Evolutionary conservation across 2,329 filamentous ascomycete genomes (phyloP).

Genomic region (Botrytis cinerea): DNA sequence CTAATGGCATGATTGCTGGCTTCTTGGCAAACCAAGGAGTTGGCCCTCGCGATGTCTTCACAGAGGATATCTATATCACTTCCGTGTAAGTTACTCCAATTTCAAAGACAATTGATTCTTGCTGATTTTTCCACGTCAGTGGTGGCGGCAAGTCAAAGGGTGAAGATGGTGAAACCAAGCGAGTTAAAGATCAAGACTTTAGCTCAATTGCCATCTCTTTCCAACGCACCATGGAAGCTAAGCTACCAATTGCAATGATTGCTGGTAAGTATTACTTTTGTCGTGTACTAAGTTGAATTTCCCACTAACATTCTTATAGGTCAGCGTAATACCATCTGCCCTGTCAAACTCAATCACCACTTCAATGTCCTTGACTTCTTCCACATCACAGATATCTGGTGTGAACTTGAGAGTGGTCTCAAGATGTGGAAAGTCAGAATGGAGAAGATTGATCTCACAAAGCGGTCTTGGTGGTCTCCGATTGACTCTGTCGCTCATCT

Average conservation of each 20-base stretch:
- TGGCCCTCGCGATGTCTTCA: constrained; percentile 58
- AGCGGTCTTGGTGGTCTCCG: constrained; percentile 60
- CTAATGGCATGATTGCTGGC: constrained; percentile 51
- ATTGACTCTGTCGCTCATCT: constrained; percentile 7
- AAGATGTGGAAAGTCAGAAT: constrained; percentile 59
- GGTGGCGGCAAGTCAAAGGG: constrained; percentile 56
- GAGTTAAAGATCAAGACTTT: constrained; percentile 48
- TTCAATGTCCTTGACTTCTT: constrained; percentile 72
- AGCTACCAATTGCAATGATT: constrained; percentile 56
- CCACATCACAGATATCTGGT: constrained; percentile 68
- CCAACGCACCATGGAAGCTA: constrained; percentile 48
- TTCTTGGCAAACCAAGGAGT: constrained; percentile 60
- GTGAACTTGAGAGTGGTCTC: constrained; percentile 51
- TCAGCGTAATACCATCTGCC: constrained; percentile 49
- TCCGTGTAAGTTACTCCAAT: constrained; percentile 52
- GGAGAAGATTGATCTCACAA: constrained; percentile 58
- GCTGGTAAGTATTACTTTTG: constrained; percentile 48
- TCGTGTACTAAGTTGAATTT: neutral
- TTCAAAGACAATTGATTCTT: neutral
- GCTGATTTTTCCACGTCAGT: constrained; percentile 41
- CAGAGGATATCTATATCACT: constrained; percentile 63
- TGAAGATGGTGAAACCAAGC: constrained; percentile 46
- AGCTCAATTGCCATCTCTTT: constrained; percentile 28
- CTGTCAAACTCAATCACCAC: constrained; percentile 53
- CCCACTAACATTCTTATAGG: constrained; percentile 47